A percentile compares a stretch with the other conserved stretches of the same genome.
Conservation (phyloP, 768 basidiomycete species). For the Hericium rajendrae region DNA sequence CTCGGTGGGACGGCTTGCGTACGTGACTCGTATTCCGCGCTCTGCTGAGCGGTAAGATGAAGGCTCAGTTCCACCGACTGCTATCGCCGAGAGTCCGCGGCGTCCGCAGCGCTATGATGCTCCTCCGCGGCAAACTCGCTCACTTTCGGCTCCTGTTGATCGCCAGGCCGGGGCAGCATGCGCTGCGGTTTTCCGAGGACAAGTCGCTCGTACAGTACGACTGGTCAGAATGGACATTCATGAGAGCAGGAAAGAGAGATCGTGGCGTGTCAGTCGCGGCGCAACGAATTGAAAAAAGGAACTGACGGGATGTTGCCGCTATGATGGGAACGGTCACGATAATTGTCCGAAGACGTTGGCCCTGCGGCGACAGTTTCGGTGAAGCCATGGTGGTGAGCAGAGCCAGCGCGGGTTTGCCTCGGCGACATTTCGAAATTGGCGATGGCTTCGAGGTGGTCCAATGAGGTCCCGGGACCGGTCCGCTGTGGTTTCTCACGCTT, state of each 20-base stretch:
- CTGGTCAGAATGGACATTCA: slow-evolving; percentile 23
- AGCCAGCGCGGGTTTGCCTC: too few species aligned
- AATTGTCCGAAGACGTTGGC: slow-evolving; percentile 38
- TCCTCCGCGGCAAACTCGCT: slow-evolving; percentile 8
- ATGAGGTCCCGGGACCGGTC: not conserved
- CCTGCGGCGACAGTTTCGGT: slow-evolving; percentile 33
- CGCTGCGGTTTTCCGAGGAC: slow-evolving; percentile 42
- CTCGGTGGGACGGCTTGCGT: too few species aligned
- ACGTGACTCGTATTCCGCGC: too few species aligned
- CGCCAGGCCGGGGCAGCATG: slow-evolving; percentile 22
- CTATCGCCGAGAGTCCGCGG: too few species aligned
- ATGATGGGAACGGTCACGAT: slow-evolving; percentile 59
- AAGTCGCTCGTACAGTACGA: slow-evolving; percentile 57
- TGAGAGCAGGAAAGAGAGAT: not conserved
- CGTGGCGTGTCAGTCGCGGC: not conserved
- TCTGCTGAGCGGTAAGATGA: too few species aligned
- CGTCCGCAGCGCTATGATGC: not conserved
- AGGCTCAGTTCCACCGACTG: too few species aligned
- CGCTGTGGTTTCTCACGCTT: not conserved
- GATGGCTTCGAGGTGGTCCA: not conserved
- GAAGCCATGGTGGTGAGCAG: slow-evolving; percentile 3
- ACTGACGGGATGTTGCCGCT: slow-evolving; percentile 53
- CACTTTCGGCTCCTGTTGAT: slow-evolving; percentile 13
- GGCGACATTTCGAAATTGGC: not conserved
- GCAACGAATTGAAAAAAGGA: not conserved